Evolutionary conservation across 495 filamentous ascomycete genomes (phyloP).

Genomic region (Emericellopsis terricola): DNA sequence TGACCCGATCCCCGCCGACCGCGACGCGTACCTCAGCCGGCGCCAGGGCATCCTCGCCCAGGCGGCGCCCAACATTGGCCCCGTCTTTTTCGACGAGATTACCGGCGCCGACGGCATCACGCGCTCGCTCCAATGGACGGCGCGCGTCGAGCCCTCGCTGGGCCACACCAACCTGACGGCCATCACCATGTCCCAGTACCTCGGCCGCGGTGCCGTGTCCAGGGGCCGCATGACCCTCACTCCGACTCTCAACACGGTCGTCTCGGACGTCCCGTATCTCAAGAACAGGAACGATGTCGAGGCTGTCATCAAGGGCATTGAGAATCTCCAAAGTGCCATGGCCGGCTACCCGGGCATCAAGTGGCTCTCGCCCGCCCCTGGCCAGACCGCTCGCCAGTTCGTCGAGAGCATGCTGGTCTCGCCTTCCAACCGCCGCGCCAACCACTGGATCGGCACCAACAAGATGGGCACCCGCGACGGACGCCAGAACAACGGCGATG

Average conservation of each 20-base stretch:
- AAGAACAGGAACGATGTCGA: slow-evolving; percentile 31
- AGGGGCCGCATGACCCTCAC: slow-evolving; percentile 45
- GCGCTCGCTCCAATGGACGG: slow-evolving; percentile 47
- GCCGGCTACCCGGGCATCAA: slow-evolving; percentile 32
- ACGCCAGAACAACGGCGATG: slow-evolving; percentile 32
- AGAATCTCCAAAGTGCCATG: slow-evolving; percentile 38
- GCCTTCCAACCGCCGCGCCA: slow-evolving; percentile 38
- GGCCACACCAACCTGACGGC: slow-evolving; percentile 17
- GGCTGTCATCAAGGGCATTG: slow-evolving; percentile 32
- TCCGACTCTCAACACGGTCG: slow-evolving; percentile 32
- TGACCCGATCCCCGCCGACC: slow-evolving; percentile 18
- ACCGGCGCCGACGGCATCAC: slow-evolving; percentile 42
- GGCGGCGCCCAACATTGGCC: slow-evolving; percentile 49
- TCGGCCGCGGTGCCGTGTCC: slow-evolving; percentile 42
- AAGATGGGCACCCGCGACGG: slow-evolving; percentile 56
- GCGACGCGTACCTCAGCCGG: slow-evolving; percentile 16
- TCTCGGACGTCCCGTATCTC: slow-evolving; percentile 36
- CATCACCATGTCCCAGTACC: slow-evolving; percentile 48
- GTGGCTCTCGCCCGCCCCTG: slow-evolving; percentile 31
- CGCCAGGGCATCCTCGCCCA: slow-evolving; percentile 47
- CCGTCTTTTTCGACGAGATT: slow-evolving; percentile 43
- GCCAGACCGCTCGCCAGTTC: slow-evolving; percentile 32
- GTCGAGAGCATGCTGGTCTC: slow-evolving; percentile 32
- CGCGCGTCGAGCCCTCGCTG: slow-evolving; percentile 37
- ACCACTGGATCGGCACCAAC: slow-evolving; percentile 49